Base-by-base conservation (phyloP, 1,139 yeast genomes). In the Petasospora fabianii region DNA sequence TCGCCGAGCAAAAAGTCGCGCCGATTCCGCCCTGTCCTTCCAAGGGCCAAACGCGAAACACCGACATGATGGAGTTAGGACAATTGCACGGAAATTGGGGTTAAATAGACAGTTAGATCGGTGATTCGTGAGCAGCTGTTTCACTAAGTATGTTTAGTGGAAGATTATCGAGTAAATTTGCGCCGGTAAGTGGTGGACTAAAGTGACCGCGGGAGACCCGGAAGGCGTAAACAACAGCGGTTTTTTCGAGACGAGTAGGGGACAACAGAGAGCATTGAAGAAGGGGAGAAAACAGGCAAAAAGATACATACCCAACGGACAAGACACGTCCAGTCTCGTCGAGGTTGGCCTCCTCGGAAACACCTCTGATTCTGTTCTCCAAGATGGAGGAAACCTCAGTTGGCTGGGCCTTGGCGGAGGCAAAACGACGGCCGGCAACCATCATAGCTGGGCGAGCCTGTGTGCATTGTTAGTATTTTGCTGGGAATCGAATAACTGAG, bases 261-360 rank as follows among this genome's bases (percentile, higher is more conserved):
- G n/a, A 33, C 30, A n/a, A 11, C 11, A 18, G 14, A 22, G 22
- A 10, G 27, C 17, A 13, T 11, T 20, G 22, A 10, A 6, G 12
- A 22, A 31, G 19, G 26, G 36, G 15, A 16, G 32, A 20, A 18
- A 36, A 22, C 12, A 13, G 17, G 5, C 19, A 19, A 35, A 15
- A 24, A 16, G 6, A 17, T 24, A 78, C 85, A 60, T 75, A 80
- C 86, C 87, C 97, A 66, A 94, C 97, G 58, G 97, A 84, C 67
- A 94, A 80, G 65, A 94, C 98, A 75, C 96, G 88, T 71, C 99
- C 99, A 68, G 98, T 94, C 77, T 94, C 98, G 74, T 92, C 88
- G 64, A 94, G 84, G 83, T 87, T 82, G 61, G 97, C 88, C 73
- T 90, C 97, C 62, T 87, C 95, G 56, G 96, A 83, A 60, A 92